Evolutionary conservation across 768 basidiomycete genomes (phyloP).

Genomic region (Pleurotus giganteus): DNA sequence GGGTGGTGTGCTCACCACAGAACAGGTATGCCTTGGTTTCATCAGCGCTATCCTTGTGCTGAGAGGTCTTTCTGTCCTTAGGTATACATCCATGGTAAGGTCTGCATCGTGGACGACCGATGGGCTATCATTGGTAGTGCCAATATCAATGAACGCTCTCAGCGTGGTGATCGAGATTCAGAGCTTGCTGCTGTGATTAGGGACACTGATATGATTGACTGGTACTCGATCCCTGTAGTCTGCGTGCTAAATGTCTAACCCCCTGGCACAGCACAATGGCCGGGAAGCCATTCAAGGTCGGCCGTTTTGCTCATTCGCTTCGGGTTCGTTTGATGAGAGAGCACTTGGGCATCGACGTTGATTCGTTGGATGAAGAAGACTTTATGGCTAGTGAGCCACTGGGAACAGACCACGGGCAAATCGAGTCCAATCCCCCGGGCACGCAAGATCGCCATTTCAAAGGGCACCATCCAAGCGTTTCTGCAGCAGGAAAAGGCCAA

Average conservation of each 20-base stretch:
- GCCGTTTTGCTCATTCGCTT: slow-evolving; percentile 93
- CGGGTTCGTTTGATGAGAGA: slow-evolving; percentile 95
- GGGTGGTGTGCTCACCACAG: slow-evolving; percentile 80
- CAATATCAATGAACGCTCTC: slow-evolving; percentile 97
- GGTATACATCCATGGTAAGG: slow-evolving; percentile 91
- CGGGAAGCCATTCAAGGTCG: slow-evolving; percentile 91
- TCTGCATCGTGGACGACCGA: slow-evolving; percentile 92
- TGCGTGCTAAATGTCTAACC: background rate
- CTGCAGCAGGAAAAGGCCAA: slow-evolving; percentile 42
- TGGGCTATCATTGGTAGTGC: slow-evolving; percentile 93
- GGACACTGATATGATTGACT: slow-evolving; percentile 96
- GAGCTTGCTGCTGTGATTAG: slow-evolving; percentile 91
- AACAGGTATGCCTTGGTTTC: slow-evolving; percentile 69
- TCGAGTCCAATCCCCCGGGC: slow-evolving; percentile 70
- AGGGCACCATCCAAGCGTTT: slow-evolving; percentile 41
- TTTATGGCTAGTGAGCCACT: slow-evolving; percentile 53
- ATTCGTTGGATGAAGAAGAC: slow-evolving; percentile 78
- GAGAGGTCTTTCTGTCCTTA: slow-evolving; percentile 25
- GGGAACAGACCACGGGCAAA: slow-evolving; percentile 47
- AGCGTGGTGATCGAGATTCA: slow-evolving; percentile 94
- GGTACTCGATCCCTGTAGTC: slow-evolving; percentile 44
- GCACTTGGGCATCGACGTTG: slow-evolving; percentile 94
- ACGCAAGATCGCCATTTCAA: slow-evolving; percentile 54
- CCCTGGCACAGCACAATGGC: slow-evolving; percentile 73
- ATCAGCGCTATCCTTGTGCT: background rate